Evolutionary conservation across 192 early-diverging fungal species (phyloP).

Genomic region (Backusella westeae): DNA sequence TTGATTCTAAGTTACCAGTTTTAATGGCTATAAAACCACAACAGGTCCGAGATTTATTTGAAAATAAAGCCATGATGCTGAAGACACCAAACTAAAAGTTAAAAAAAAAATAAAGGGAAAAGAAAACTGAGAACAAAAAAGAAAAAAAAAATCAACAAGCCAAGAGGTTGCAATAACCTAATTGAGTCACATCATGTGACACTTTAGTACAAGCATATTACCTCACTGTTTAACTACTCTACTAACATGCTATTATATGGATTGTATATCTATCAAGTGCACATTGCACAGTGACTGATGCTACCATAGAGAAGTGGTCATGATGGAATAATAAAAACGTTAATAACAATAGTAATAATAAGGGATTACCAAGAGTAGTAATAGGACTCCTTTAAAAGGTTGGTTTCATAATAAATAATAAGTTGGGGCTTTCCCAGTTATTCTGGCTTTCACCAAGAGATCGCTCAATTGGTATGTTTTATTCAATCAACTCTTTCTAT

Average conservation of each 20-base stretch:
- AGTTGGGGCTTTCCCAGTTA: background rate
- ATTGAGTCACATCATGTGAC: background rate
- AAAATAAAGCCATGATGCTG: conserved; percentile 4
- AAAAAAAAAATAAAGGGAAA: background rate
- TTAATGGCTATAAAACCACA: conserved; percentile 13
- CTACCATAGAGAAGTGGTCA: too few species aligned
- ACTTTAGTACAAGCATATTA: background rate
- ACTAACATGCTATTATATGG: too few species aligned
- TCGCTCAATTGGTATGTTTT: background rate
- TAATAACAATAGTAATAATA: background rate
- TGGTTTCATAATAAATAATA: background rate
- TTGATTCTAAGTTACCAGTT: conserved; percentile 6
- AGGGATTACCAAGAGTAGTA: background rate
- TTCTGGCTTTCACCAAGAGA: too few species aligned
- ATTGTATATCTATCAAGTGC: too few species aligned
- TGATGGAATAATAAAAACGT: too few species aligned
- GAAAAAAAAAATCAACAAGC: background rate
- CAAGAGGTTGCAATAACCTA: background rate
- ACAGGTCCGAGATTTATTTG: background rate
- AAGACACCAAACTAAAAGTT: background rate
- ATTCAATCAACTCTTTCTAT: background rate
- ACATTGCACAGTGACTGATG: too few species aligned
- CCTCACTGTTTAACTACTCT: too few species aligned
- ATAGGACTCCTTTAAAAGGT: background rate
- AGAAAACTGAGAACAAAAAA: background rate